These are phyloP conservation scores for Moelleriella libera DNA, from an alignment of 2,329 filamentous ascomycete species.

Conservation along the genomic window DNA sequence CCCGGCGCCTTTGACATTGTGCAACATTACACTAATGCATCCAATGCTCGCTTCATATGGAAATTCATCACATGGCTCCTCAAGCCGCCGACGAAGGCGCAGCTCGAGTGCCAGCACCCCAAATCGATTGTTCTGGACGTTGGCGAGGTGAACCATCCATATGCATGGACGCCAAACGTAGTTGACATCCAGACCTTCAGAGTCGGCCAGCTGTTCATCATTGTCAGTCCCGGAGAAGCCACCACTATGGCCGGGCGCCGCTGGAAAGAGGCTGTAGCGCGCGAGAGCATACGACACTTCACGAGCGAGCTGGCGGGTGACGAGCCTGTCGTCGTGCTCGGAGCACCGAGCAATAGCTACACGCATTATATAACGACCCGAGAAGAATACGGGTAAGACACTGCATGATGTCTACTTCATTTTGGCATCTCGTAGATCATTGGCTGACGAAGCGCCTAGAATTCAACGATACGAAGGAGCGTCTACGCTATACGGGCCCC, in stretches of 20 bases:
- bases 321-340: constrained; percentile 62
- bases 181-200: constrained; percentile 76
- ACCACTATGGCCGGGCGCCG: constrained; percentile 84
- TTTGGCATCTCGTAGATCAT: background rate
- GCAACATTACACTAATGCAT: constrained; percentile 59
- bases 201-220: constrained; percentile 70
- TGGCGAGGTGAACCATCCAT: constrained; percentile 59
- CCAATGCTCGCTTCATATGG: constrained; percentile 66
- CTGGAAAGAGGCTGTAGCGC: constrained; percentile 60
- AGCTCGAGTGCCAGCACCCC: constrained; percentile 60
- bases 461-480: constrained; percentile 86
- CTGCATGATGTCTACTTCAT: background rate
- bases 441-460: constrained; percentile 12
- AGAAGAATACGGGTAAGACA: constrained; percentile 40
- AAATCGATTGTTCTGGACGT: constrained; percentile 83
- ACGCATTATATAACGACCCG: constrained; percentile 63
- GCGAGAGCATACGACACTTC: constrained; percentile 28
- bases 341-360: constrained; percentile 80
- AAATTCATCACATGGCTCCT: constrained; percentile 56
- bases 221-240: constrained; percentile 76
- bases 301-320: constrained; percentile 21
- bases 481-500: constrained; percentile 72
- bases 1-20: constrained; percentile 84
- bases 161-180: constrained; percentile 78
- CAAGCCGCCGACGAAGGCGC: constrained; percentile 51